Base-by-base conservation (phyloP, 1,139 yeast species). In the Candida glucosophila region DNA sequence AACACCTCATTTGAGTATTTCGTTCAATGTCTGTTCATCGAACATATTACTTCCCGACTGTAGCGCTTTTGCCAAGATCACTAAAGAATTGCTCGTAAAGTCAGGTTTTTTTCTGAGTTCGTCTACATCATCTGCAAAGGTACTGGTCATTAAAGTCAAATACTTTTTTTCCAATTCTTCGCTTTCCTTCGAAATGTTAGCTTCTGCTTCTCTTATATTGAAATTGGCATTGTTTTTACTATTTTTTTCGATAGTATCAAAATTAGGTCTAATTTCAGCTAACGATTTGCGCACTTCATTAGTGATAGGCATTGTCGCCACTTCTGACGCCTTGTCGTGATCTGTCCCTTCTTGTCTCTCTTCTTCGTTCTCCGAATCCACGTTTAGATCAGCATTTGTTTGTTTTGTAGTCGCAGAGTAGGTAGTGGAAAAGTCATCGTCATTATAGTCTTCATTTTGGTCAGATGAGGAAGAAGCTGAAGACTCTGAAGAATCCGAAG, bases 11-110 rank as follows among this genome's bases (percentile, higher is more conserved):
- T n/a, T n/a, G n/a, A n/a, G n/a, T 4, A 65, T 40, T 5, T 69
- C 66, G 31, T 55, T 62, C 37, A 77, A 52, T 9, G 76, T 65
- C 19, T 74, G 80, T 22, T 67, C 65, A 44, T 76, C 83, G 49
- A 77, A 78, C 56, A 78, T 66, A 36, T 75, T 72, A 5, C 72
- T 62, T 9, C 83, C 81, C 26, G 75, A 73, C 43, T 76, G 80
- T 32, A 79, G 58, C 3, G 77, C 64, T 40, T 72, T 73, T 3
- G 85, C 86, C 38, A 79, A 53, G 26, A 75, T 47, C 12, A 71
- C 70, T 35, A 79, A 58, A 12, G 83, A 75, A 37, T 66, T 69
- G 24, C 60, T 66, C 10, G 56, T 55, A 40, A 78, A 78, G 45
- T 77, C 86, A 6, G 79, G 77, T 22, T 77, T 75, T 36, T 64